Conservation (phyloP, 345 rosid genomes). For the Salix koriyanagi region DNA sequence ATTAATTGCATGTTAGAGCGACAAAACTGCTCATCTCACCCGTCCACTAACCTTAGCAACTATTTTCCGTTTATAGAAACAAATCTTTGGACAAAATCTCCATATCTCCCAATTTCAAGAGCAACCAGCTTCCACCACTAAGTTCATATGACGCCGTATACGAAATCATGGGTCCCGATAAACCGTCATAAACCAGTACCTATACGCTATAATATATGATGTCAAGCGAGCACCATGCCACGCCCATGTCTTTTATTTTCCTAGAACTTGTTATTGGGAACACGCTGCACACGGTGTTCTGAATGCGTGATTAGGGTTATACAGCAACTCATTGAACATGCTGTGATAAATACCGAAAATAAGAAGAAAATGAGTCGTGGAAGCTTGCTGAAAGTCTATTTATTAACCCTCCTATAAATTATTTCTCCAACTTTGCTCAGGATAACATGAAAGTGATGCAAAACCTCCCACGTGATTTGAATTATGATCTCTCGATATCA, state of each 20-base stretch:
- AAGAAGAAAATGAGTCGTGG: neutral
- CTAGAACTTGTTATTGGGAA: neutral
- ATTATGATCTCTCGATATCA: neutral
- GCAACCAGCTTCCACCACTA: neutral
- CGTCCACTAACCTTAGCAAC: neutral
- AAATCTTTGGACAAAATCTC: neutral
- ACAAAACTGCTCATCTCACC: neutral
- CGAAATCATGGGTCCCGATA: neutral
- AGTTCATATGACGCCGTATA: neutral
- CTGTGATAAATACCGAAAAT: neutral
- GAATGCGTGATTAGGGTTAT: neutral
- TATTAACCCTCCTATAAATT: neutral
- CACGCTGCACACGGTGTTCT: neutral
- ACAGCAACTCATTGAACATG: neutral
- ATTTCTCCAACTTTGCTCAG: neutral
- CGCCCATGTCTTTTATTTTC: neutral
- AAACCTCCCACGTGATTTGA: neutral
- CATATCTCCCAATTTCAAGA: neutral
- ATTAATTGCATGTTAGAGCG: neutral
- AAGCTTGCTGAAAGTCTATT: neutral
- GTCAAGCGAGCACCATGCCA: neutral
- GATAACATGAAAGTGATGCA: neutral
- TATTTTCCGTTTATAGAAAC: neutral
- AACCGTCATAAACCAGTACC: neutral
- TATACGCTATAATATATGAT: neutral